A percentile compares a stretch with the other conserved stretches of the same genome.
phyloP scores from a whole-genome alignment of 2,329 filamentous ascomycete genomes.

The Calonectria hawksworthii region DNA sequence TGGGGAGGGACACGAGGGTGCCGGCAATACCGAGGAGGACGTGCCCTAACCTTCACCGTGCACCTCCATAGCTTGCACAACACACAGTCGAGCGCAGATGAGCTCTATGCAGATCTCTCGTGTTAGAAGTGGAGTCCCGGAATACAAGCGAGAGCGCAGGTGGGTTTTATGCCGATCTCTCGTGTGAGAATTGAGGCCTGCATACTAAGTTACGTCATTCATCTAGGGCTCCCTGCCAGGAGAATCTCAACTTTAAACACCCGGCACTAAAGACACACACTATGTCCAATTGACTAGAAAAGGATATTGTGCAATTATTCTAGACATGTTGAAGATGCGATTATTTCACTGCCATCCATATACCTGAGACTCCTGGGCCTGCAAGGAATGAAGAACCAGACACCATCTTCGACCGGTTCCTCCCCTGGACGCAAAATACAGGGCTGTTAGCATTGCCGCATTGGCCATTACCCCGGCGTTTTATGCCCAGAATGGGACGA shows the following conservation, averaged over 20 bases:
- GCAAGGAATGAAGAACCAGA: background rate
- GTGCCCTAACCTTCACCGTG: background rate
- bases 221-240: background rate
- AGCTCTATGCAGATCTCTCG: constrained; percentile 7
- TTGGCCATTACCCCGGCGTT: background rate
- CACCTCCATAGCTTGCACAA: background rate
- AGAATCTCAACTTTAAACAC: background rate
- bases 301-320: background rate
- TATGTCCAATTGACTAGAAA: background rate
- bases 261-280: background rate
- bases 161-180: background rate
- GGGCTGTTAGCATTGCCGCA: background rate
- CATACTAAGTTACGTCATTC: background rate
- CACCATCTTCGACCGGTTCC: background rate
- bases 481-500: background rate
- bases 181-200: background rate
- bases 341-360: background rate
- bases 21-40: background rate
- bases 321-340: background rate
- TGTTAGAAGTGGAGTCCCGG: background rate
- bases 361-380: background rate
- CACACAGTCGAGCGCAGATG: background rate
- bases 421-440: background rate
- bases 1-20: background rate
- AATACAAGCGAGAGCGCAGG: background rate